phyloP scores from a whole-genome alignment of 768 basidiomycete genomes.

The Suillus variegatus region DNA sequence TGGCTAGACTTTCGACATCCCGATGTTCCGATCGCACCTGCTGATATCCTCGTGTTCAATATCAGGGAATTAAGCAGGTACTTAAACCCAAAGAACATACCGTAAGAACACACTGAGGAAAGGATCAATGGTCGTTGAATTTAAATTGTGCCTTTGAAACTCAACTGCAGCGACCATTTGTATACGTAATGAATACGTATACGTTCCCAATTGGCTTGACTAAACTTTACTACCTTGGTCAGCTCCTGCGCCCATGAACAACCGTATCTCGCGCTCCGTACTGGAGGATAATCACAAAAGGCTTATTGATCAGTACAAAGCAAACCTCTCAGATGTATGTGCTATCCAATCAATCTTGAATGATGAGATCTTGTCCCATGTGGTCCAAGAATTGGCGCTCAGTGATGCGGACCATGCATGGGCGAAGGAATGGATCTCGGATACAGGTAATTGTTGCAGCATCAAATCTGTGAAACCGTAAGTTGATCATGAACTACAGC shows the following conservation, averaged over 20 bases:
- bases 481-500: slow-evolving; percentile 31
- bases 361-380: slow-evolving; percentile 58
- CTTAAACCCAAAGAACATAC: background rate
- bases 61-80: background rate
- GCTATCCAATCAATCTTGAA: slow-evolving; percentile 53
- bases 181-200: background rate
- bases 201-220: background rate
- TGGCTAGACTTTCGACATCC: background rate
- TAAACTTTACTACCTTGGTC: background rate
- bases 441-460: slow-evolving; percentile 52
- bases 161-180: too few species aligned
- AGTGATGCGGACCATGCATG: slow-evolving; percentile 46
- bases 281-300: slow-evolving; percentile 48
- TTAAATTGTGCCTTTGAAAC: background rate
- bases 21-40: background rate
- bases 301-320: slow-evolving; percentile 51
- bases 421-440: slow-evolving; percentile 64
- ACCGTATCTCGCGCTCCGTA: slow-evolving; percentile 33
- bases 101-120: too few species aligned
- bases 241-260: slow-evolving; percentile 7
- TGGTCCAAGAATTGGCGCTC: slow-evolving; percentile 59
- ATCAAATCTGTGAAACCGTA: background rate
- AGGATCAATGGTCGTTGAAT: too few species aligned
- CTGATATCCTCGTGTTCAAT: background rate
- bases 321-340: slow-evolving; percentile 47